Base-by-base conservation (phyloP, 208 protist genomes). In the Leishmania aethiopica region DNA sequence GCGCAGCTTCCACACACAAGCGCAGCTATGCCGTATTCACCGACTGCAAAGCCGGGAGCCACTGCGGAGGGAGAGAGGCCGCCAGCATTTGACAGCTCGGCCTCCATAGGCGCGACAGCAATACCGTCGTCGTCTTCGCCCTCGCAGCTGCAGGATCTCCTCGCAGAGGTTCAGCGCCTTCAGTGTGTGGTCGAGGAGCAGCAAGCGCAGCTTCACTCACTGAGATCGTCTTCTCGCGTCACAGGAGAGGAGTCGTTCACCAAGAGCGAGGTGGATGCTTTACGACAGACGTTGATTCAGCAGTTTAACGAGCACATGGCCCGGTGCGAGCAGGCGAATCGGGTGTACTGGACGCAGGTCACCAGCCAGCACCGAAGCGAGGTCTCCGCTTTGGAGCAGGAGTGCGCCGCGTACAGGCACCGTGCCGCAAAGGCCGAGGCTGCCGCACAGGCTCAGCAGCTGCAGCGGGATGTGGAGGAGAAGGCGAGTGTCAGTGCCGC, bases 251-350 rank as follows among this genome's bases (percentile, higher is more conserved):
- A 84, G 40, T 71, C 42, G 40, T 73, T 87, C 72, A 84, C 88
- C 13, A 57, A 75, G 37, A 80, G 80, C 2, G 77, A 89, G 55
- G 55, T 82, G 75, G 82, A 92, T 8, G 22, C 37, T 28, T 73
- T 67, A 35, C 66, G 76, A 45, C 28, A 77, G 53, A 42, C 79
- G 4, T 75, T 94, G 25, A 81, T 91, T 5, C 71, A 71, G 35
- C 80, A 94, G 75, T 94, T 91, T 71, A 92, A 89, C 80, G 78
- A 75, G 6, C 90, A 94, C 86, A 90, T 94, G 83, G 59, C 79
- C 32, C 80, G 86, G 70, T 90, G 86, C 70, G 89, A 94, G 82
- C 15, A 71, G 55, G 82, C 84, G 6, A 91, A 93, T 69, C 73
- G 87, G 79, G 75, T 60, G 0, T 87, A 89, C 75, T 91, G 88